Percentiles rank a stretch among this genome's conserved stretches.
phyloP scores from a whole-genome alignment of 179 eudicot genomes.

The Silene coronaria region DNA sequence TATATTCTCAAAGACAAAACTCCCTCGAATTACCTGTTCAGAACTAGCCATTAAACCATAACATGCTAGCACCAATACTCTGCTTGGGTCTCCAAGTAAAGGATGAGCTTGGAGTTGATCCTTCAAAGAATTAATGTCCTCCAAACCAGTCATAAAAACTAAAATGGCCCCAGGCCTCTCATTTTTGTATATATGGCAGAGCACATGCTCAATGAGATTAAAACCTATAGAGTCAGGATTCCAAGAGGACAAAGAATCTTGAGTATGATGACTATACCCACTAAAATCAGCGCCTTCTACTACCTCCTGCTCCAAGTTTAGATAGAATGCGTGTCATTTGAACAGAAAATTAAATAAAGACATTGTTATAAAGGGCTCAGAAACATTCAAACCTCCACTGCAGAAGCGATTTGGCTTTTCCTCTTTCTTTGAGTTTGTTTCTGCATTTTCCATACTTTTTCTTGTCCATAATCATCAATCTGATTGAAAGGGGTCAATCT shows the following conservation, averaged over 20 bases:
- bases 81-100: conserved; percentile 90
- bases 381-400: conserved; percentile 66
- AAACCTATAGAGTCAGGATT: conserved; percentile 86
- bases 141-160: conserved; percentile 99
- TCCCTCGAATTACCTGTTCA: conserved; percentile 54
- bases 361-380: not conserved
- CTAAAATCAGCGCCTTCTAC: conserved; percentile 64
- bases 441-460: conserved; percentile 92
- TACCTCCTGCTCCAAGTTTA: conserved; percentile 57
- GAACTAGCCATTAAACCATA: conserved; percentile 99
- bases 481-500: conserved; percentile 88
- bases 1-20: no score
- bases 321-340: conserved; percentile 19
- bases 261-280: conserved; percentile 69
- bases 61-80: conserved; percentile 82
- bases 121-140: conserved; percentile 87
- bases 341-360: conserved; percentile 51
- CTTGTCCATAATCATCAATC: conserved; percentile 97
- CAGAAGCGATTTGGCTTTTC: conserved; percentile 81
- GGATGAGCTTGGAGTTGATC: conserved; percentile 97
- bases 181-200: conserved; percentile 92
- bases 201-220: conserved; percentile 85
- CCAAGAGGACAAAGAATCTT: conserved; percentile 92
- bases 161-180: conserved; percentile 91
- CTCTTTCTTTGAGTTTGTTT: conserved; percentile 76